Percentiles rank a stretch among this genome's conserved stretches.
Conservation (phyloP, 208 protist genomes). For the Leptomonas seymouri region DNA sequence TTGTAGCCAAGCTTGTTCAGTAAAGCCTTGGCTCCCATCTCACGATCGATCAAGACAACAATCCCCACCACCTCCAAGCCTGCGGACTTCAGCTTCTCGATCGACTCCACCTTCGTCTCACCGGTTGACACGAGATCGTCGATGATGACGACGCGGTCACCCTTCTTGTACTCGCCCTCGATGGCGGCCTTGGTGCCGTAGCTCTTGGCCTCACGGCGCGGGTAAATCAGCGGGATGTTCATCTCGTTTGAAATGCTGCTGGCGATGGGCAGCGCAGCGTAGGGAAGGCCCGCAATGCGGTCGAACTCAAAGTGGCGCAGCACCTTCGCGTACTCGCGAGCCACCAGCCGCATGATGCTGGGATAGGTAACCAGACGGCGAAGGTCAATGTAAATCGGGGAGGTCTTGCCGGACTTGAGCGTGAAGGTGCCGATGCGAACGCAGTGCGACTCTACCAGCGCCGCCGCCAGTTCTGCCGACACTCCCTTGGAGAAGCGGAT, state of each 20-base stretch:
- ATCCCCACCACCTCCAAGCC: conserved; percentile 90
- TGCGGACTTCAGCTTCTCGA: conserved; percentile 83
- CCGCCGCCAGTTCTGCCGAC: conserved; percentile 58
- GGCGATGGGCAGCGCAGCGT: conserved; percentile 95
- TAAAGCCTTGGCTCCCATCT: conserved; percentile 94
- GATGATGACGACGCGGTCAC: conserved; percentile 92
- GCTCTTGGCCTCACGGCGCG: conserved; percentile 92
- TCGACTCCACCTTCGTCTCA: conserved; percentile 95
- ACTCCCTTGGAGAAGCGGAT: conserved; percentile 55
- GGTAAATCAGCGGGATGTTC: conserved; percentile 89
- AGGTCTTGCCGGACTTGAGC: conserved; percentile 95
- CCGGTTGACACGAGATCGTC: conserved; percentile 97
- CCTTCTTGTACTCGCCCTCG: conserved; percentile 94
- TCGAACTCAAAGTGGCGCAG: conserved; percentile 77
- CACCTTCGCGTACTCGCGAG: conserved; percentile 76
- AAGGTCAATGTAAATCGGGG: conserved; percentile 97
- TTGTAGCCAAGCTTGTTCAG: conserved; percentile 81
- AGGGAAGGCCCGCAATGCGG: conserved; percentile 92
- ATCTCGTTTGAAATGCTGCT: conserved; percentile 92
- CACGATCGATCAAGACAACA: conserved; percentile 95
- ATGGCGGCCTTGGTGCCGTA: conserved; percentile 96
- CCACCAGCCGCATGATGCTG: conserved; percentile 75
- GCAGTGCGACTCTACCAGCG: conserved; percentile 79
- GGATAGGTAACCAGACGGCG: conserved; percentile 92
- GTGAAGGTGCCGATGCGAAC: conserved; percentile 96